A percentile compares a stretch with the other conserved stretches of the same genome.
Evolutionary conservation across 345 rosid genomes (phyloP).

Genomic region (Zanthoxylum bungeanum): DNA sequence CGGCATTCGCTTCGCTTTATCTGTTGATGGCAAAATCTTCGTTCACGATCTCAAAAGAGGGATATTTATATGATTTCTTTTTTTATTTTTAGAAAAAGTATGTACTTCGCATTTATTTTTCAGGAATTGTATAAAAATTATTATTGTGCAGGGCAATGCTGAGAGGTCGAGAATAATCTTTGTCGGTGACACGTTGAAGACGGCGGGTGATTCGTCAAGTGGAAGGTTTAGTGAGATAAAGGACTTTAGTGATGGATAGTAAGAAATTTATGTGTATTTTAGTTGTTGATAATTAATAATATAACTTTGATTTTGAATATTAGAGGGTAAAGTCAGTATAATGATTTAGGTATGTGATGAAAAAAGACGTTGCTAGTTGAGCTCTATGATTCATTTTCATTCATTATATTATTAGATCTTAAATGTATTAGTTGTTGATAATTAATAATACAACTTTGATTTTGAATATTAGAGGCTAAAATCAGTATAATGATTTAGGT

Average conservation of each 20-base stretch:
- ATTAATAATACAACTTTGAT: background rate
- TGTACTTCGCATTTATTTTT: background rate
- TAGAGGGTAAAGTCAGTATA: background rate
- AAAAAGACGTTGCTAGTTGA: background rate
- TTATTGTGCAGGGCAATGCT: slow-evolving; percentile 65
- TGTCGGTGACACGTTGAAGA: slow-evolving; percentile 87
- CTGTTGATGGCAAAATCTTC: slow-evolving; percentile 68
- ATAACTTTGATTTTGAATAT: background rate
- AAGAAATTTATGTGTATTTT: too few species aligned
- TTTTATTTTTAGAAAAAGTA: too few species aligned
- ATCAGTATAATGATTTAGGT: background rate
- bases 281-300: background rate
- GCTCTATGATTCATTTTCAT: background rate
- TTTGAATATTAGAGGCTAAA: background rate
- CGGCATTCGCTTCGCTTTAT: slow-evolving; percentile 76
- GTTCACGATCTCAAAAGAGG: slow-evolving; percentile 82
- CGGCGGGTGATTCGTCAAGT: slow-evolving; percentile 54
- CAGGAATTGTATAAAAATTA: background rate
- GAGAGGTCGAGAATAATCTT: slow-evolving; percentile 85
- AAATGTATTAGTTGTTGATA: background rate
- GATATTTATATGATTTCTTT: too few species aligned
- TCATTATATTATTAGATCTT: background rate
- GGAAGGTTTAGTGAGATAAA: slow-evolving; percentile 47
- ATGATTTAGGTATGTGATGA: background rate
- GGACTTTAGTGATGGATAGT: slow-evolving; percentile 63